phyloP scores from a whole-genome alignment of 768 basidiomycete genomes.

The Mycena galopus region DNA sequence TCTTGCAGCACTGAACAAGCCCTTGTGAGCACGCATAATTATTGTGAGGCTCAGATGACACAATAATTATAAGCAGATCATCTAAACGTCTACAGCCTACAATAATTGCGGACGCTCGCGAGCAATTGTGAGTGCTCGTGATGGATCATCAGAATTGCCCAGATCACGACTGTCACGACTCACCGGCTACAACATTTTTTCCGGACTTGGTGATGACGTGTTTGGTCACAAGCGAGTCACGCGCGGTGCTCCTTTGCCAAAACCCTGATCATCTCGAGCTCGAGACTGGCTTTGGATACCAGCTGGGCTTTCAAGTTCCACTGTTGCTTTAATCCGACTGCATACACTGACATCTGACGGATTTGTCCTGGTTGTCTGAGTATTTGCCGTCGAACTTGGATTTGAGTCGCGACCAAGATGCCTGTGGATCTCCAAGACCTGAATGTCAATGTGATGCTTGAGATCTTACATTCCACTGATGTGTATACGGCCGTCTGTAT shows the following conservation, averaged over 20 bases:
- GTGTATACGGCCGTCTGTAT: neutral
- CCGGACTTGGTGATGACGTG: neutral
- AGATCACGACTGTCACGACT: conserved; percentile 1
- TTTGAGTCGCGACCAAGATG: neutral
- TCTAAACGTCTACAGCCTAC: neutral
- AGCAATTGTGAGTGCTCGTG: neutral
- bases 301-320: neutral
- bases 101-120: neutral
- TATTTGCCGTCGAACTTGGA: neutral
- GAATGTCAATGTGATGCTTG: neutral
- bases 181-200: conserved; percentile 1
- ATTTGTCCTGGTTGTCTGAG: neutral
- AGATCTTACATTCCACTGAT: neutral
- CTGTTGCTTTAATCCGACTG: neutral
- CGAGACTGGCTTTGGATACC: neutral
- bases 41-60: neutral
- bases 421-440: neutral
- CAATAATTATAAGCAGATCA: neutral
- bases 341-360: neutral
- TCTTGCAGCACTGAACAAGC: no score
- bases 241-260: neutral
- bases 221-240: neutral
- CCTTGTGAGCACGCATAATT: neutral
- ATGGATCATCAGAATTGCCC: neutral
- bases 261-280: neutral